These are phyloP conservation scores for Ogataea ganodermae DNA, from an alignment of 805 yeast genomes.

Conservation along the genomic window DNA sequence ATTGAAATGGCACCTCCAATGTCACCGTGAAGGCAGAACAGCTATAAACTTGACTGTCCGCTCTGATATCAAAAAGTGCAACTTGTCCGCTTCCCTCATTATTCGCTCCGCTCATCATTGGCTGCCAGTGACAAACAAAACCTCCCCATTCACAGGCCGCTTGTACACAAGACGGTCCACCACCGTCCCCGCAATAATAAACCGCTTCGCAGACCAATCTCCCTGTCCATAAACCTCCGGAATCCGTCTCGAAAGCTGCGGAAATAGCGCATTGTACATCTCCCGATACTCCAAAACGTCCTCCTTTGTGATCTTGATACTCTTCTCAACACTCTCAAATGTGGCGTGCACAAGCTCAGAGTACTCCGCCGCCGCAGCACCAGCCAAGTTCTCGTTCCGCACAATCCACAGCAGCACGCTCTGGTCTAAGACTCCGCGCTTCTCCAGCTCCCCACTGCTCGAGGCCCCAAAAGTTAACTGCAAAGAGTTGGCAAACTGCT, in stretches of 20 bases:
- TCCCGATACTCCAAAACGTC: constrained; percentile 58
- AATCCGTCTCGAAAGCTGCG: constrained; percentile 50
- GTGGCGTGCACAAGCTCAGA: constrained; percentile 52
- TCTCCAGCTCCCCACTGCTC: constrained; percentile 52
- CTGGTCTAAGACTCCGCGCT: constrained; percentile 54
- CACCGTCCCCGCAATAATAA: constrained; percentile 45
- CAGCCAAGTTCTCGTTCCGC: constrained; percentile 50
- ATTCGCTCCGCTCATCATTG: too few species aligned
- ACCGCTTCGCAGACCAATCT: constrained; percentile 47
- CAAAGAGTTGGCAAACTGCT: constrained; percentile 42
- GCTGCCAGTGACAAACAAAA: constrained; percentile 27
- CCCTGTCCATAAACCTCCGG: constrained; percentile 50
- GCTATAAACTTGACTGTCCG: too few species aligned
- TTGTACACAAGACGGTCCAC: constrained; percentile 32
- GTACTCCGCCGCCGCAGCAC: constrained; percentile 37
- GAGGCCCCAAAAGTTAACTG: constrained; percentile 58
- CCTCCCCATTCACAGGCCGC: constrained; percentile 31
- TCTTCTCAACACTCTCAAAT: constrained; percentile 35
- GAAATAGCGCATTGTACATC: constrained; percentile 48
- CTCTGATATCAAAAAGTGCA: too few species aligned
- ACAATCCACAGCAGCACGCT: constrained; percentile 64
- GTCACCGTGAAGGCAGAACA: too few species aligned
- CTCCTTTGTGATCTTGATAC: constrained; percentile 41
- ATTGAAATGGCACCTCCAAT: too few species aligned
- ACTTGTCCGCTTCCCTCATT: too few species aligned